Evolutionary conservation across 108 stramenopile genomes (phyloP).

Genomic region (Cylindrotheca closterium): DNA sequence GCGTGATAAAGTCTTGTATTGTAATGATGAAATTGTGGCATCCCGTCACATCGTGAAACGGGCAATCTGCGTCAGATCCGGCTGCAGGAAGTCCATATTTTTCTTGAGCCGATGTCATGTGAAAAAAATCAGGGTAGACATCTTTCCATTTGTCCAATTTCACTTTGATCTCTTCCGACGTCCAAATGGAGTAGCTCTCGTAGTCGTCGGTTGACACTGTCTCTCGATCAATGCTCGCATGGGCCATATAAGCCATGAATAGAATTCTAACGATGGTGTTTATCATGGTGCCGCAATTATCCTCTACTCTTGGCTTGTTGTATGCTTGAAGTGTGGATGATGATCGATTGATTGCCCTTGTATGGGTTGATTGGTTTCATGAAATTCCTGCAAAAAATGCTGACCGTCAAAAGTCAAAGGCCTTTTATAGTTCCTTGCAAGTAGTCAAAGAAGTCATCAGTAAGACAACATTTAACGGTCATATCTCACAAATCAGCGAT

Average conservation of each 20-base stretch:
- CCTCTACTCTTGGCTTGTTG: too few relatives aligned
- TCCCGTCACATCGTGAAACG: slow-evolving; percentile 42
- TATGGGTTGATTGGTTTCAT: too few relatives aligned
- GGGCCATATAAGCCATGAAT: not conserved
- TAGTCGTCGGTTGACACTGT: not conserved
- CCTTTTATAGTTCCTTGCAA: too few relatives aligned
- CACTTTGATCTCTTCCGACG: slow-evolving; percentile 28
- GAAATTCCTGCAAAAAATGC: too few relatives aligned
- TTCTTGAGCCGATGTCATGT: slow-evolving; percentile 72
- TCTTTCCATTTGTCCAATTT: slow-evolving; percentile 34
- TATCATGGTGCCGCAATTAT: not conserved
- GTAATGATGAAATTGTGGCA: slow-evolving; percentile 80
- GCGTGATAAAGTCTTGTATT: slow-evolving; percentile 71
- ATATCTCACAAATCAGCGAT: too few relatives aligned
- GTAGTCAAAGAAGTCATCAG: too few relatives aligned
- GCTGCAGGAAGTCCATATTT: slow-evolving; percentile 70
- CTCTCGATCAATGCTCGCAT: not conserved
- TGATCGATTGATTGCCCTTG: too few relatives aligned
- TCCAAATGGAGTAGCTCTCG: slow-evolving; percentile 31
- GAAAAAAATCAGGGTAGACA: slow-evolving; percentile 61
- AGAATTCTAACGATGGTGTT: not conserved
- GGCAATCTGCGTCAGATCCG: slow-evolving; percentile 54
- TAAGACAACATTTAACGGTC: too few relatives aligned
- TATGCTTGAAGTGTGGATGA: too few relatives aligned
- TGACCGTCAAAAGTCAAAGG: too few relatives aligned